Percentiles rank a stretch among this genome's conserved stretches.
These are phyloP conservation scores for Peronospora belbahrii DNA, from an alignment of 352 stramenopile species.

Conservation along the genomic window DNA sequence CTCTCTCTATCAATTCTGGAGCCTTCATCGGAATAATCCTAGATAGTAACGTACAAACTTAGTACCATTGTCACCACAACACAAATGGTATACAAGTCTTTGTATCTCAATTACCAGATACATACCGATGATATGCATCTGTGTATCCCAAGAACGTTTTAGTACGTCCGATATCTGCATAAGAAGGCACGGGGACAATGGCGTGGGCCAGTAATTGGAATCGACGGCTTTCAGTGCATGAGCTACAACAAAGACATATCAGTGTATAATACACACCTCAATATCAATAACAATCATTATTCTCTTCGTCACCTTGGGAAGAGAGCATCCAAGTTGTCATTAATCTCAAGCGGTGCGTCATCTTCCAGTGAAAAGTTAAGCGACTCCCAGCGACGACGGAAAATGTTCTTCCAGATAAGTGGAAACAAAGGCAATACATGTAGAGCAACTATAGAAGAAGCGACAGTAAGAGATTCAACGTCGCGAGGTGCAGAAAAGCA, in stretches of 20 bases:
- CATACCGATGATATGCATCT: slow-evolving; percentile 43
- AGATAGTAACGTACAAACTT: not conserved
- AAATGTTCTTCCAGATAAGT: slow-evolving; percentile 51
- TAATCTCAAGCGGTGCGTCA: slow-evolving; percentile 26
- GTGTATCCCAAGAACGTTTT: slow-evolving; percentile 32
- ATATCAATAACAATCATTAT: not conserved
- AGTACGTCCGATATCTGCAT: slow-evolving; percentile 47
- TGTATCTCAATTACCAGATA: no score
- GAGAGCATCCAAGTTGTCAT: slow-evolving; percentile 28
- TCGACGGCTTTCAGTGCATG: slow-evolving; percentile 49
- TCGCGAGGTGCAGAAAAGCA: slow-evolving; percentile 36
- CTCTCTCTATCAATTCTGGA: slow-evolving; percentile 10
- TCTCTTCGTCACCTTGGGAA: slow-evolving; percentile 34
- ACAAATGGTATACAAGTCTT: no score
- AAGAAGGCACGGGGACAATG: slow-evolving; percentile 50
- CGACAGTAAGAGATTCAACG: slow-evolving; percentile 49
- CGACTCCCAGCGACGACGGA: slow-evolving; percentile 44
- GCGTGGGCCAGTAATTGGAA: slow-evolving; percentile 68
- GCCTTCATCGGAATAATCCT: slow-evolving; percentile 33
- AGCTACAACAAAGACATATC: slow-evolving; percentile 16
- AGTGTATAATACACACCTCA: not conserved
- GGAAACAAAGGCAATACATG: slow-evolving; percentile 47
- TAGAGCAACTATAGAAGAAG: slow-evolving; percentile 31
- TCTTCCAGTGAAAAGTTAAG: slow-evolving; percentile 49
- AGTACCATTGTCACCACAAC: not conserved